Evolutionary conservation across 257 asterid species (phyloP).

Genomic region (Echium plantagineum): DNA sequence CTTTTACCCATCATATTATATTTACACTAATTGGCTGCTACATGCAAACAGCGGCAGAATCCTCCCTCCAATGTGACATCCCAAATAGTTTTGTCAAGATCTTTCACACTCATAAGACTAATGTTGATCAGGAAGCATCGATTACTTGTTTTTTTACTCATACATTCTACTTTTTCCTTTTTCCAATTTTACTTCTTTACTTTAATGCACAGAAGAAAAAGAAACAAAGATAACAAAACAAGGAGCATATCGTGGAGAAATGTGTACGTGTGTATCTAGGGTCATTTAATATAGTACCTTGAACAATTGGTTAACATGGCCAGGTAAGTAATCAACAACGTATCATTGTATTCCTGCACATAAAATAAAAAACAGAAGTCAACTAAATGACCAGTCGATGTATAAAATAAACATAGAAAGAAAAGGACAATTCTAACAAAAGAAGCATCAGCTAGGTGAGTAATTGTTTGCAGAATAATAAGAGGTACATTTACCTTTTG

Average conservation of each 20-base stretch:
- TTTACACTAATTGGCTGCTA: background rate
- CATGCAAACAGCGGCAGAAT: background rate
- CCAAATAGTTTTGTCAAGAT: background rate
- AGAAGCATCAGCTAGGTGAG: background rate
- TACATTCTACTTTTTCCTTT: background rate
- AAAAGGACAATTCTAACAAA: background rate
- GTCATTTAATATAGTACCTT: background rate
- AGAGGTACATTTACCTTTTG: background rate
- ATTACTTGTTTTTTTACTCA: background rate
- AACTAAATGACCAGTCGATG: background rate
- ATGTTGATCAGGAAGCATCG: background rate
- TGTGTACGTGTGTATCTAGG: background rate
- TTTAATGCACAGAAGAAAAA: background rate
- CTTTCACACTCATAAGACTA: background rate
- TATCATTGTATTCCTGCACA: constrained; percentile 81
- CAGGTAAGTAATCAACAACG: constrained; percentile 62
- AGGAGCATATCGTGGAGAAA: constrained; percentile 4
- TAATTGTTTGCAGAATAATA: background rate
- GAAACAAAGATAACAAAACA: constrained; percentile 5
- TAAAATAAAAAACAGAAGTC: background rate
- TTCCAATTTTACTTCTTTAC: background rate
- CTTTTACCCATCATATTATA: background rate
- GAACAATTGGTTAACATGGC: constrained; percentile 88
- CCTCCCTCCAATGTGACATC: background rate
- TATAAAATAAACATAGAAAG: background rate